A percentile compares a stretch with the other conserved stretches of the same genome.
phyloP scores from a whole-genome alignment of 2,329 filamentous ascomycete species.

The Purpureocillium lavendulum region DNA sequence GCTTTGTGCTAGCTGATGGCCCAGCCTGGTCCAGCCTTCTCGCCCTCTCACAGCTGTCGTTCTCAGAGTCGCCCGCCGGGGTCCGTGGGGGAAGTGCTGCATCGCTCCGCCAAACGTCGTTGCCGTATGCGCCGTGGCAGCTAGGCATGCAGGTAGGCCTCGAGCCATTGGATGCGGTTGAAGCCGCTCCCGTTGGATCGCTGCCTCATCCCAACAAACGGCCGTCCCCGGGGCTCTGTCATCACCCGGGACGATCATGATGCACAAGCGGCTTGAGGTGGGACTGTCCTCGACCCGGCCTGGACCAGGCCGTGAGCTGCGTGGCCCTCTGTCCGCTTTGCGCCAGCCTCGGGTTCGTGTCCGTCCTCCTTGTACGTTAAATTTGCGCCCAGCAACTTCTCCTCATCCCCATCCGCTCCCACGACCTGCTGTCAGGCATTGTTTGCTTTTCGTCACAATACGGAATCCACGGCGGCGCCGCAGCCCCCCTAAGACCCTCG shows the following conservation, averaged over 20 bases:
- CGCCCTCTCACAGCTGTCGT: conserved; percentile 7
- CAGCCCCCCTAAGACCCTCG: background rate
- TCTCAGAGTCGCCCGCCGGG: conserved; percentile 2
- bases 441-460: background rate
- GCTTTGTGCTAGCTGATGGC: conserved; percentile 13
- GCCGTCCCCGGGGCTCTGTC: background rate
- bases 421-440: background rate
- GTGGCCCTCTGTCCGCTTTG: background rate
- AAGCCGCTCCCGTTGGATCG: conserved; percentile 1
- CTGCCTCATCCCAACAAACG: background rate
- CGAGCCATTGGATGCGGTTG: conserved; percentile 2
- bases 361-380: background rate
- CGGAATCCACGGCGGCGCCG: too few species aligned
- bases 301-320: background rate
- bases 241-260: conserved; percentile 4
- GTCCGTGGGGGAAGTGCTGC: background rate
- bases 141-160: conserved; percentile 1
- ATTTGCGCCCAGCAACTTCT: background rate
- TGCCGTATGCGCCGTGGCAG: background rate
- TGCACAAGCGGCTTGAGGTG: conserved; percentile 6
- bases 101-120: background rate
- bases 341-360: too few species aligned
- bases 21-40: conserved; percentile 10
- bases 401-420: background rate
- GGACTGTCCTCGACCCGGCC: background rate